A percentile compares a stretch with the other conserved stretches of the same genome.
phyloP scores from a whole-genome alignment of 805 yeast genomes.

The Starmerella gropengiesseri region DNA sequence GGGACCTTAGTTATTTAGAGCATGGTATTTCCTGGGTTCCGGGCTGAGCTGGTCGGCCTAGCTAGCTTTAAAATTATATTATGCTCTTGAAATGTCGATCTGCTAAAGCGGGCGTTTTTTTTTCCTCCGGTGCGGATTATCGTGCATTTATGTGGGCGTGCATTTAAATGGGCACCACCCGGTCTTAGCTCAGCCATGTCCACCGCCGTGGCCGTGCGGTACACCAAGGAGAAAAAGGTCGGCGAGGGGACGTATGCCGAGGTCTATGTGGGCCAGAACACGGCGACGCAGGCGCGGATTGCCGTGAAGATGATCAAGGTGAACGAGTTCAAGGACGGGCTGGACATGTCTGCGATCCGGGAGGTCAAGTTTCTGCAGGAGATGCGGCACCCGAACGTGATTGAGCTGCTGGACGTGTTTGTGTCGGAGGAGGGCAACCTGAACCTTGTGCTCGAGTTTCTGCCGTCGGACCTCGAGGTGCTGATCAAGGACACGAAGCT shows the following conservation, averaged over 20 bases:
- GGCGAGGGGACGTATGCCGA: slow-evolving; percentile 99
- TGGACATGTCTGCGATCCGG: slow-evolving; percentile 93
- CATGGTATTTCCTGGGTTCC: no score
- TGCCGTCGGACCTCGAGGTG: slow-evolving; percentile 86
- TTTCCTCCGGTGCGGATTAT: no score
- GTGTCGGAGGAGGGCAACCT: slow-evolving; percentile 46
- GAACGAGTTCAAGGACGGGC: slow-evolving; percentile 87
- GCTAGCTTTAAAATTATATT: no score
- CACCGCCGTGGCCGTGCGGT: slow-evolving; percentile 12
- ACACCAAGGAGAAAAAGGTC: slow-evolving; percentile 57
- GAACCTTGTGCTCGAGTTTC: slow-evolving; percentile 82
- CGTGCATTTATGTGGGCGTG: no score
- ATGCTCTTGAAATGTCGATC: no score
- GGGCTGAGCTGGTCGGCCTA: no score
- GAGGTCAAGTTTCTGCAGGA: slow-evolving; percentile 83
- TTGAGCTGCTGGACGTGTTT: slow-evolving; percentile 81
- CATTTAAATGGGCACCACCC: no score
- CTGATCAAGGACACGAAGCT: slow-evolving; percentile 69
- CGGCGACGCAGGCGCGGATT: slow-evolving; percentile 45
- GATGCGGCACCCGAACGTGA: slow-evolving; percentile 74
- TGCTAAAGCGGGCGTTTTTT: no score
- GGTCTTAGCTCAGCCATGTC: slow-evolving; percentile 4
- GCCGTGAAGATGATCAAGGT: slow-evolving; percentile 96
- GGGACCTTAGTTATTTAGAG: no score
- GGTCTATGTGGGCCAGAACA: slow-evolving; percentile 64